Conservation (phyloP, 352 stramenopile species). For the Pythium myriotylum region DNA sequence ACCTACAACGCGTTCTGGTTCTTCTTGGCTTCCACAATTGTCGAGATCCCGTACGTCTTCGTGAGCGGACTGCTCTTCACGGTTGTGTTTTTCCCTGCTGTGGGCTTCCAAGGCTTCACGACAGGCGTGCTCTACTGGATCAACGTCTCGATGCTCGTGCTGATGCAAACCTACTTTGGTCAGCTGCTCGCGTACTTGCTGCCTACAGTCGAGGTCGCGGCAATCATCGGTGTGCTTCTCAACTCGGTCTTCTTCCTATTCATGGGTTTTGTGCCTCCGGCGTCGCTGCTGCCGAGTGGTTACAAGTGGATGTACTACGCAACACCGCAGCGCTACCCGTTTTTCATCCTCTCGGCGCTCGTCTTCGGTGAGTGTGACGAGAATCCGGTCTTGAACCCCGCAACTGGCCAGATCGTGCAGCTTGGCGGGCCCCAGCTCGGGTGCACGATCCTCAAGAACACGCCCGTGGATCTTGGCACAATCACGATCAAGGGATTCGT, state of each 20-base stretch:
- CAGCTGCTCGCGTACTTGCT: constrained; percentile 61
- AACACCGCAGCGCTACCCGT: constrained; percentile 18
- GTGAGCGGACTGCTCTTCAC: constrained; percentile 27
- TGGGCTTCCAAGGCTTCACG: constrained; percentile 28
- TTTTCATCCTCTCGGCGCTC: constrained; percentile 17
- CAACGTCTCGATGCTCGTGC: constrained; percentile 53
- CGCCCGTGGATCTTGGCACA: constrained; percentile 22
- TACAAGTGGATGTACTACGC: constrained; percentile 26
- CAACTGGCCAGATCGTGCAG: constrained; percentile 14
- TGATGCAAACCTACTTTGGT: constrained; percentile 53
- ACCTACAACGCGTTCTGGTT: constrained; percentile 75
- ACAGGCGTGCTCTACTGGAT: constrained; percentile 59
- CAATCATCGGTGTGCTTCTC: constrained; percentile 28
- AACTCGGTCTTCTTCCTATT: constrained; percentile 49
- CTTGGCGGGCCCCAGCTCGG: constrained; percentile 26
- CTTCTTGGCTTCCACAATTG: constrained; percentile 53
- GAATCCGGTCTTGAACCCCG: constrained; percentile 17
- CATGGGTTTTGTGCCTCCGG: constrained; percentile 37
- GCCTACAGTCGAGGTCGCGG: constrained; percentile 34
- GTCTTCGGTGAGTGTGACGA: constrained; percentile 31
- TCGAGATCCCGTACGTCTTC: constrained; percentile 56
- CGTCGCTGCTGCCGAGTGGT: constrained; percentile 6
- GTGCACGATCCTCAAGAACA: constrained; percentile 26
- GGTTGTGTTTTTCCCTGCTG: constrained; percentile 34
- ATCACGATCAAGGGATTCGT: constrained; percentile 34